A percentile compares a stretch with the other conserved stretches of the same genome.
Evolutionary conservation across 2,329 filamentous ascomycete genomes (phyloP).

Genomic region (Pseudophaeomoniella oleicola): DNA sequence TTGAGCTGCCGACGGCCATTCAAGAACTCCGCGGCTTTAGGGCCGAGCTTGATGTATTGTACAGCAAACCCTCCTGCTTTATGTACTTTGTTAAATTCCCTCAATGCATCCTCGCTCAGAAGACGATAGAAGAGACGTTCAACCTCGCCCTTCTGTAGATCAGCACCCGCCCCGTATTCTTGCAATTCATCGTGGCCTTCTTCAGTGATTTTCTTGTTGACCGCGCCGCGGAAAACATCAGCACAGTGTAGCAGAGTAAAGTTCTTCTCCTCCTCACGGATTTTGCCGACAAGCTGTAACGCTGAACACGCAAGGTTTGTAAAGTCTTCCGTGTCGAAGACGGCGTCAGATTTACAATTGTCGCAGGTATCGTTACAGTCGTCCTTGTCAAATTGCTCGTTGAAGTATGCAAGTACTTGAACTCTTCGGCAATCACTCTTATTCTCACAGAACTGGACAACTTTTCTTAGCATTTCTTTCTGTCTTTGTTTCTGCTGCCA

Average conservation of each 20-base stretch:
- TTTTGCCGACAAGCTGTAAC: slow-evolving; percentile 49
- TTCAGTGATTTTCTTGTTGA: slow-evolving; percentile 42
- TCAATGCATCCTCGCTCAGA: slow-evolving; percentile 56
- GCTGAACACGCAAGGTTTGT: slow-evolving; percentile 59
- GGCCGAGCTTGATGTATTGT: slow-evolving; percentile 43
- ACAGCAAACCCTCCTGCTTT: slow-evolving; percentile 49
- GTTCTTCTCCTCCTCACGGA: slow-evolving; percentile 39
- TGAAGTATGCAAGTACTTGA: slow-evolving; percentile 88
- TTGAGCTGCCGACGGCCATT: slow-evolving; percentile 29
- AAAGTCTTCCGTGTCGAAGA: slow-evolving; percentile 62
- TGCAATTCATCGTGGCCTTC: slow-evolving; percentile 35
- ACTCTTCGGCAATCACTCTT: slow-evolving; percentile 71
- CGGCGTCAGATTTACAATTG: slow-evolving; percentile 64
- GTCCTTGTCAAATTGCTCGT: slow-evolving; percentile 59
- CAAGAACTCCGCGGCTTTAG: slow-evolving; percentile 32
- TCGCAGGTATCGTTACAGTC: slow-evolving; percentile 70
- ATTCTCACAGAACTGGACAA: slow-evolving; percentile 84
- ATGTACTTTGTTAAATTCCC: slow-evolving; percentile 55
- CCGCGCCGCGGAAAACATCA: slow-evolving; percentile 67
- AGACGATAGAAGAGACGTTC: slow-evolving; percentile 74
- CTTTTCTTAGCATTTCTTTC: slow-evolving; percentile 67
- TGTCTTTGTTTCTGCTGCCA: slow-evolving; percentile 72
- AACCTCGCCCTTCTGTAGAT: slow-evolving; percentile 59
- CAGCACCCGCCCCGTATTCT: slow-evolving; percentile 53
- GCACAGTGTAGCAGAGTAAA: slow-evolving; percentile 68